phyloP scores from a whole-genome alignment of 805 yeast species.

The Metschnikowia colocasiae region DNA sequence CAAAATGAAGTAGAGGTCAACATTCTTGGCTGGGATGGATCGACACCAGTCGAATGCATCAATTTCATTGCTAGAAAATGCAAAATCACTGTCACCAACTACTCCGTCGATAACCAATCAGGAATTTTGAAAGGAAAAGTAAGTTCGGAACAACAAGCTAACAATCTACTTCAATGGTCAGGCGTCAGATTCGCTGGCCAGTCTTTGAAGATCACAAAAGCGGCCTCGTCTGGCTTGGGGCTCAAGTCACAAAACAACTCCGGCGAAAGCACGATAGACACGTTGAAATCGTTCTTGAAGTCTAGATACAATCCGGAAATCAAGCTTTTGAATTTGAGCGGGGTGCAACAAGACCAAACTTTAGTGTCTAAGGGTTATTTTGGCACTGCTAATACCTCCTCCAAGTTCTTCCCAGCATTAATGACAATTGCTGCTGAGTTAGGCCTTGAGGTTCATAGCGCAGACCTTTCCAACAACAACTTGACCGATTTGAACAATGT shows the following conservation, averaged over 20 bases:
- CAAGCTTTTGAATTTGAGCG: slow-evolving; percentile 66
- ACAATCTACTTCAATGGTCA: slow-evolving; percentile 53
- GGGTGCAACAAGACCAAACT: slow-evolving; percentile 59
- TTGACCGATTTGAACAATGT: slow-evolving; percentile 58
- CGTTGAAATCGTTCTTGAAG: slow-evolving; percentile 57
- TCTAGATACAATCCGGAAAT: slow-evolving; percentile 63
- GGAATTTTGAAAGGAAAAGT: slow-evolving; percentile 61
- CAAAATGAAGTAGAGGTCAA: slow-evolving; percentile 14
- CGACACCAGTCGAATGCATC: slow-evolving; percentile 62
- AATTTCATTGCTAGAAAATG: slow-evolving; percentile 68
- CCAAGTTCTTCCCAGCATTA: slow-evolving; percentile 87
- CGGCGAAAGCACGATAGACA: slow-evolving; percentile 49
- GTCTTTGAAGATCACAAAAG: slow-evolving; percentile 50
- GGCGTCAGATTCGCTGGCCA: slow-evolving; percentile 85
- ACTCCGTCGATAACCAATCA: slow-evolving; percentile 45
- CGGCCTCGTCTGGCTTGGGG: slow-evolving; percentile 13
- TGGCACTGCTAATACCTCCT: slow-evolving; percentile 53
- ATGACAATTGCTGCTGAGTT: slow-evolving; percentile 69
- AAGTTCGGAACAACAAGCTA: slow-evolving; percentile 51
- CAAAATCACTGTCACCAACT: slow-evolving; percentile 50
- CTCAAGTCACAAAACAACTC: slow-evolving; percentile 12
- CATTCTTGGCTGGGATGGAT: slow-evolving; percentile 72
- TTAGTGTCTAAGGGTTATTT: slow-evolving; percentile 63
- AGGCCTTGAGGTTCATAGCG: slow-evolving; percentile 59
- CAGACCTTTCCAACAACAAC: slow-evolving; percentile 60